Conservation (phyloP, 805 yeast genomes). For the Danielia reshetovae region DNA sequence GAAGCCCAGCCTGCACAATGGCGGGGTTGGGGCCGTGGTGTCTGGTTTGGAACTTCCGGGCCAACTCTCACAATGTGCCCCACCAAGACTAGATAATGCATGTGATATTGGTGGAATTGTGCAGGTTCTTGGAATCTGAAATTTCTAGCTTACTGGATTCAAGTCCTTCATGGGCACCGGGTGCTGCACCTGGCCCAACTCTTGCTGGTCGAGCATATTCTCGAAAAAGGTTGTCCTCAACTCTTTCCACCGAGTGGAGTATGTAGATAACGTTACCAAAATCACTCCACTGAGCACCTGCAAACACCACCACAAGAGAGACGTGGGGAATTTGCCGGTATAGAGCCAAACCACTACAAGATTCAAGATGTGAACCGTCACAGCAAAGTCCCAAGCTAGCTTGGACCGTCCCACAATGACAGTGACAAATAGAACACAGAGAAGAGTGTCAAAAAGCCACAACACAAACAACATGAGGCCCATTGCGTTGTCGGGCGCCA, state of each 20-base stretch:
- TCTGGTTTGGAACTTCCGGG: no score
- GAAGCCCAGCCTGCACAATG: no score
- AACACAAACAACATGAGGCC: conserved; percentile 71
- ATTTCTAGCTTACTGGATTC: not conserved
- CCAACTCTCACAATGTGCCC: no score
- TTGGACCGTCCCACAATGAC: conserved; percentile 89
- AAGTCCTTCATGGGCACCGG: conserved; percentile 21
- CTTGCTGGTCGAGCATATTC: conserved; percentile 62
- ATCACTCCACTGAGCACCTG: conserved; percentile 66
- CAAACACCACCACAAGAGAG: conserved; percentile 79
- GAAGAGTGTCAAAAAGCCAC: conserved; percentile 80
- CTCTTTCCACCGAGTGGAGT: conserved; percentile 90
- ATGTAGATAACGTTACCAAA: conserved; percentile 79
- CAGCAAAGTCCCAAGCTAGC: conserved; percentile 92
- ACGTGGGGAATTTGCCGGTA: conserved; percentile 63
- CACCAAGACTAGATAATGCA: no score
- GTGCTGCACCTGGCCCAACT: conserved; percentile 35
- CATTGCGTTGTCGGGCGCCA: conserved; percentile 70
- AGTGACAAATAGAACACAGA: conserved; percentile 82
- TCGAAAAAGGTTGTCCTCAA: conserved; percentile 86
- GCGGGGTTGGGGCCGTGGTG: no score
- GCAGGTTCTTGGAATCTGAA: no score
- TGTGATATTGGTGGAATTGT: no score
- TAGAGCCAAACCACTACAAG: conserved; percentile 64
- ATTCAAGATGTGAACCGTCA: conserved; percentile 86